phyloP scores from a whole-genome alignment of 1,139 yeast species.

The Candida smagusa region DNA sequence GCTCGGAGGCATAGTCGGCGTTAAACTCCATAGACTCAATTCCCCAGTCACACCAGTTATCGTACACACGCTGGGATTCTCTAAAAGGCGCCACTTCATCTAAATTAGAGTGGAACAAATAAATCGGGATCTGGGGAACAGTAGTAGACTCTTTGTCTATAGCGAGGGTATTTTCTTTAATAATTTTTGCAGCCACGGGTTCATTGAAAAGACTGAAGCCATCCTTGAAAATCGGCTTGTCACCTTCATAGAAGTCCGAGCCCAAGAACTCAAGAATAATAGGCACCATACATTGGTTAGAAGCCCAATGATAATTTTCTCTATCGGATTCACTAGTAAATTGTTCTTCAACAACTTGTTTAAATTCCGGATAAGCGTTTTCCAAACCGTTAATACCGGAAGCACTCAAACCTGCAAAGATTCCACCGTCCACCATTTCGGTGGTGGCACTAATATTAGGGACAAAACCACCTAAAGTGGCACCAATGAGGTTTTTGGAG shows the following conservation, averaged over 20 bases:
- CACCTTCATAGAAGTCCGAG: conserved; percentile 16
- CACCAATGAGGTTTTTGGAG: conserved; percentile 21
- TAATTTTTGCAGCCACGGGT: conserved; percentile 12
- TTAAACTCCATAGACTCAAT: conserved; percentile 5
- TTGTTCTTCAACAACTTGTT: background rate
- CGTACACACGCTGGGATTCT: conserved; percentile 22
- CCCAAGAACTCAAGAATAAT: conserved; percentile 9
- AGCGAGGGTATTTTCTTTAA: conserved; percentile 18
- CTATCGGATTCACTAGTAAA: conserved; percentile 1
- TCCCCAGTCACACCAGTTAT: conserved; percentile 31
- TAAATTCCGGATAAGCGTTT: conserved; percentile 23
- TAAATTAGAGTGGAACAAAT: conserved; percentile 29
- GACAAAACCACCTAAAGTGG: conserved; percentile 34
- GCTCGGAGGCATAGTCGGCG: conserved; percentile 9
- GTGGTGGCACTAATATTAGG: conserved; percentile 21
- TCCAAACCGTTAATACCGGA: conserved; percentile 25
- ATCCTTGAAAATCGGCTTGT: conserved; percentile 10
- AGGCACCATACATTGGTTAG: conserved; percentile 8
- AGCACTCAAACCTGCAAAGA: conserved; percentile 25
- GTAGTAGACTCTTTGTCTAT: conserved; percentile 15
- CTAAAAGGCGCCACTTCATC: conserved; percentile 29
- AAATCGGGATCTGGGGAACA: conserved; percentile 30
- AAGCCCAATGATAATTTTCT: conserved; percentile 3
- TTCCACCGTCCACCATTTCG: conserved; percentile 19
- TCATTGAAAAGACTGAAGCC: conserved; percentile 18